Percentiles rank a stretch among this genome's conserved stretches.
These are phyloP conservation scores for Boletellus ananas DNA, from an alignment of 768 basidiomycete genomes.

Conservation along the genomic window DNA sequence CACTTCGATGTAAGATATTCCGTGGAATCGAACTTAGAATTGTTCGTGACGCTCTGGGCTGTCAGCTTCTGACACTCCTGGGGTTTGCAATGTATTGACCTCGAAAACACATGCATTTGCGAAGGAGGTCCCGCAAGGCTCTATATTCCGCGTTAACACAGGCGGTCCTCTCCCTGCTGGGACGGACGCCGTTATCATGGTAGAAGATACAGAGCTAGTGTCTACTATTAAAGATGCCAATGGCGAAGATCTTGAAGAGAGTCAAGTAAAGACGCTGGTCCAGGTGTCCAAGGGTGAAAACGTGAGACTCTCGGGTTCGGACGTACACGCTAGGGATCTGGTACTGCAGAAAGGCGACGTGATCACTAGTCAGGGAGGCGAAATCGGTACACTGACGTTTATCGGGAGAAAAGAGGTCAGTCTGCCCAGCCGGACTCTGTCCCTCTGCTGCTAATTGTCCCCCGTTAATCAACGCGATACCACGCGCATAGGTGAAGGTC, in stretches of 20 bases:
- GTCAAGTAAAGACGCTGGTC: slow-evolving; percentile 62
- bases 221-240: slow-evolving; percentile 41
- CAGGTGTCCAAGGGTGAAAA: slow-evolving; percentile 67
- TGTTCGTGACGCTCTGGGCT: background rate
- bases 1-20: slow-evolving; percentile 55
- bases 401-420: slow-evolving; percentile 69
- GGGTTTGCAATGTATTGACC: slow-evolving; percentile 65
- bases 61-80: slow-evolving; percentile 61
- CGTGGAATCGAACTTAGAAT: background rate
- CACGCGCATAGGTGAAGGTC: slow-evolving; percentile 54
- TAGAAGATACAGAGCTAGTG: slow-evolving; percentile 83
- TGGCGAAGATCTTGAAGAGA: slow-evolving; percentile 57
- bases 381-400: slow-evolving; percentile 79
- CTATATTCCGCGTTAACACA: slow-evolving; percentile 72
- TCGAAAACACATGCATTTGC: slow-evolving; percentile 38
- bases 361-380: slow-evolving; percentile 67
- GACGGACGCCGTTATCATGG: slow-evolving; percentile 83
- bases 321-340: slow-evolving; percentile 63
- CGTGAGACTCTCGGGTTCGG: slow-evolving; percentile 68
- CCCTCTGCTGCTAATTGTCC: background rate
- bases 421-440: background rate
- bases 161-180: slow-evolving; percentile 77
- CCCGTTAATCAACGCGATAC: background rate
- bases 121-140: slow-evolving; percentile 40
- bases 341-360: slow-evolving; percentile 61